A percentile compares a stretch with the other conserved stretches of the same genome.
These are phyloP conservation scores for Tuber borchii DNA, from an alignment of 495 filamentous ascomycete species.

Conservation along the genomic window DNA sequence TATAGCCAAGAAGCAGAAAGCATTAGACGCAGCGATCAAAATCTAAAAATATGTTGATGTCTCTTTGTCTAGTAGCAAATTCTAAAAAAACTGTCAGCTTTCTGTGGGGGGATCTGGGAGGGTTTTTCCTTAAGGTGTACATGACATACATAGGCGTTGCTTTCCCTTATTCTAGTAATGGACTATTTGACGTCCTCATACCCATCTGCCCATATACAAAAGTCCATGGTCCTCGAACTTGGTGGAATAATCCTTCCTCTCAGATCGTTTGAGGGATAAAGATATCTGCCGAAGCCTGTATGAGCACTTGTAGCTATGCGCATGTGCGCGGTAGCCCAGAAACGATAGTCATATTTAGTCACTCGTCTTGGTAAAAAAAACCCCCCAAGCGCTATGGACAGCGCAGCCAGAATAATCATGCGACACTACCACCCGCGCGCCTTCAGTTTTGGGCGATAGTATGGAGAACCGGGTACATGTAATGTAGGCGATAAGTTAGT, in stretches of 20 bases:
- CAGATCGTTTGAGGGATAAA: background rate
- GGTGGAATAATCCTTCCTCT: background rate
- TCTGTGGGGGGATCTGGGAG: background rate
- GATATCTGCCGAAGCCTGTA: background rate
- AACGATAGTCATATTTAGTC: background rate
- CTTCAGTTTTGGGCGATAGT: background rate
- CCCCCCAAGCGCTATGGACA: background rate
- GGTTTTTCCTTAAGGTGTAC: background rate
- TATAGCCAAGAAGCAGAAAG: slow-evolving; percentile 82
- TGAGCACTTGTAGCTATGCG: background rate
- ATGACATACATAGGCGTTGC: background rate
- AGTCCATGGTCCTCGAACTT: background rate
- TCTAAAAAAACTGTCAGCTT: background rate
- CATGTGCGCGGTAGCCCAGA: background rate
- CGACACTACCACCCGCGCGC: background rate
- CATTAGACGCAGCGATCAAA: slow-evolving; percentile 85
- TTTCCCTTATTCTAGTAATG: background rate
- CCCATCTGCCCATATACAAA: background rate
- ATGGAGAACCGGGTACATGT: background rate
- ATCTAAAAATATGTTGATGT: slow-evolving; percentile 55
- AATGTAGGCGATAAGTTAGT: too few relatives aligned
- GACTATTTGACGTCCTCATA: background rate
- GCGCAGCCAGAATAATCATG: background rate
- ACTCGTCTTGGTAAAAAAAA: background rate
- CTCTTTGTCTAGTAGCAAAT: background rate